Evolutionary conservation across 1,284 basidiomycete species (phyloP).

Genomic region (Fomitopsis schrenkii): DNA sequence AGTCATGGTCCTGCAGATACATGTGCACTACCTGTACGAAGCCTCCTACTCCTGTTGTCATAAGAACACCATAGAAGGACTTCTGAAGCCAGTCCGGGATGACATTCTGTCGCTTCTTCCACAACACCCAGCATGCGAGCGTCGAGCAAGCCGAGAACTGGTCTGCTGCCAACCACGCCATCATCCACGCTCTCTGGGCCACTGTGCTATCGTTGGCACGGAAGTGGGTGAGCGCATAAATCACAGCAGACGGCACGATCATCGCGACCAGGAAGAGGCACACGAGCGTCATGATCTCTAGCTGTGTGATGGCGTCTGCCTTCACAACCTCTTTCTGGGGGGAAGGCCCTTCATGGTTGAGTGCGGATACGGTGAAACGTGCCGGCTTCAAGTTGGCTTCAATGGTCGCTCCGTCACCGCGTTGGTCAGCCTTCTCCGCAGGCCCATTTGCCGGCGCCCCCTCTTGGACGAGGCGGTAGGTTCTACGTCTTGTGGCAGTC

Average conservation of each 20-base stretch:
- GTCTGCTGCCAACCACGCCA: slow-evolving; percentile 3
- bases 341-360: background rate
- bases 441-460: background rate
- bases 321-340: background rate
- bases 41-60: slow-evolving; percentile 1
- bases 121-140: slow-evolving; percentile 1
- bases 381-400: background rate
- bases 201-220: background rate
- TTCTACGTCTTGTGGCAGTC: background rate
- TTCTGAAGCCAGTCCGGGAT: slow-evolving; percentile 3
- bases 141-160: slow-evolving; percentile 1
- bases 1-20: background rate
- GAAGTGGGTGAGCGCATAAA: background rate
- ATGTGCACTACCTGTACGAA: slow-evolving; percentile 1
- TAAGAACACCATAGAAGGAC: background rate
- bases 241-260: background rate
- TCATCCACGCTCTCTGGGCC: slow-evolving; percentile 6
- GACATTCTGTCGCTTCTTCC: background rate
- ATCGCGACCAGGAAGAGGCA: background rate
- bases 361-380: background rate
- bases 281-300: background rate
- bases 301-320: background rate
- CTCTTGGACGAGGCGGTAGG: background rate
- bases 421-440: background rate
- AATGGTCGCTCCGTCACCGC: too few species aligned